Base-by-base conservation (phyloP, 75 land plant species). In the Pinus albicaulis region DNA sequence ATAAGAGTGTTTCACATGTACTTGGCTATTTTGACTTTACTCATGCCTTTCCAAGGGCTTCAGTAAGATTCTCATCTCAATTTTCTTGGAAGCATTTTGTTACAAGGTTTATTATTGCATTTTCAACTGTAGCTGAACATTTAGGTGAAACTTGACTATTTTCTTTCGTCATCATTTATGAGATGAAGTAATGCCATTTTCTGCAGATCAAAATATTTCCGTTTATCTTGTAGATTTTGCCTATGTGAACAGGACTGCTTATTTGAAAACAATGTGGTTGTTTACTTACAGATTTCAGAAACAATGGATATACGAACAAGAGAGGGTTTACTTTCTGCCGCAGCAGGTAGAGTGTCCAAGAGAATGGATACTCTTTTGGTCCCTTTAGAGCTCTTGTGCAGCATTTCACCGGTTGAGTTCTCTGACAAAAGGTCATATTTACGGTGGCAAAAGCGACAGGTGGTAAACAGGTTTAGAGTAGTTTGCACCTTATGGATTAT, bases 371-470 rank as follows among this genome's bases (percentile, higher is more conserved):
- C 95, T 20, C 89, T 97, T 11, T 79, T 97, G 77, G 77, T 97
- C 56, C 99, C 99, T n/a, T 73, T 97, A 64, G 99, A 97, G 68
- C 80, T 97, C 71, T 79, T 97, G 57, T 91, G 89, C 74, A 84
- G 90, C 76, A 86, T 97, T 31, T 89, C 99, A 70, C 84, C 82
- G n/a, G 76, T 92, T 61, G 95, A 95, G 28, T 97, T 97, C 76
- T 83, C 95, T 70, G 99, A 97, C 76, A 92, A 83, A 81, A 94
- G 91, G 77, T 78, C 89, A 59, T 92, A 88, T 83, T 69, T 90
- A 23, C 81, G 89, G 57, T 98, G 99, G 99, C 92, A 92, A 80
- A 98, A 92, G 82, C 88, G 99, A 82, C 99, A 98, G 95, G 99
- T 89, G 23, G 13, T 20, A 77, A 20, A 52, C 7, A 59, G 14